Evolutionary conservation across 495 filamentous ascomycete genomes (phyloP).

Genomic region (Aspergillus egyptiacus): DNA sequence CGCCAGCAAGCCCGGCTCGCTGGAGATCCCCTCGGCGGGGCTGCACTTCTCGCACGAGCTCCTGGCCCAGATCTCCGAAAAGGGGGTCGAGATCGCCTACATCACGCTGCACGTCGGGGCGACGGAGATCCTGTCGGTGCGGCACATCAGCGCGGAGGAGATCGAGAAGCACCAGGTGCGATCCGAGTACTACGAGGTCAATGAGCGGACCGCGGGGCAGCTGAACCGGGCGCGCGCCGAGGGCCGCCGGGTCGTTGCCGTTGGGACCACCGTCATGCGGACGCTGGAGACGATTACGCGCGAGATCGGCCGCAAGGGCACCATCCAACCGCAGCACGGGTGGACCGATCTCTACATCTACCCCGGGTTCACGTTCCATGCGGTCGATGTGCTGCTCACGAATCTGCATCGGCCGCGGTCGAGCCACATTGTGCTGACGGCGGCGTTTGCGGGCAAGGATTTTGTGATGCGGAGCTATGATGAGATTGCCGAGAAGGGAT

Average conservation of each 20-base stretch:
- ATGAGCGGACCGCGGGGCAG: neutral
- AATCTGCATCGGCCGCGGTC: neutral
- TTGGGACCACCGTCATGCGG: neutral
- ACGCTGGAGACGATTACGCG: neutral
- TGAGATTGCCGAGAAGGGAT: neutral
- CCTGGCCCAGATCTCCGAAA: neutral
- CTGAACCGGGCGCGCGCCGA: neutral
- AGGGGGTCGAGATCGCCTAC: neutral
- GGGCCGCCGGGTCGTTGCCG: neutral
- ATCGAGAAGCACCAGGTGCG: neutral
- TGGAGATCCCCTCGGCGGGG: neutral
- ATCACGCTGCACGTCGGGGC: neutral
- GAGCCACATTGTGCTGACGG: neutral
- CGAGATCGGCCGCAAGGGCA: neutral
- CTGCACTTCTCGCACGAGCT: neutral
- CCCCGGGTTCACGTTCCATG: neutral
- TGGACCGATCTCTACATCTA: neutral
- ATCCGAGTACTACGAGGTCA: neutral
- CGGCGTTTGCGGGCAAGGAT: neutral
- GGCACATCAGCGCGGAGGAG: neutral
- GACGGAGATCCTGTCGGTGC: neutral
- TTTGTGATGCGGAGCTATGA: neutral
- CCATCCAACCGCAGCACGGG: neutral
- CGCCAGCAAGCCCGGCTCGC: neutral
- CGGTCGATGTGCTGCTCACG: neutral